Base-by-base conservation (phyloP, 2,329 filamentous ascomycete species). In the Colletotrichum filicis region DNA sequence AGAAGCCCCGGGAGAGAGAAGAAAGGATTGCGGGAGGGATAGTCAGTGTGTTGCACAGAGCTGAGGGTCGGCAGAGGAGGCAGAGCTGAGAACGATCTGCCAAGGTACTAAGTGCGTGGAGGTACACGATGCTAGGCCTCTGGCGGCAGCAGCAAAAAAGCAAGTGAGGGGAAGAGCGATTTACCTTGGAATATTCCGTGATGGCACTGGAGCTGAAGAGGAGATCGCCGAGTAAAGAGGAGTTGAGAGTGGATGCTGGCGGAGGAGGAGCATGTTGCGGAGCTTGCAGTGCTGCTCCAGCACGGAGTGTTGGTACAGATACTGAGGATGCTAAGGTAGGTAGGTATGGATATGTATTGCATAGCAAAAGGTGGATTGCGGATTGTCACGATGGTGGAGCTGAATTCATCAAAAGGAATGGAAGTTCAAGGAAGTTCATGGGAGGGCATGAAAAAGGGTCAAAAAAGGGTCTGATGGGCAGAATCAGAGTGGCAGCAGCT, bases 391-490 rank as follows among this genome's bases (percentile, higher is more conserved):
- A n/a, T 28, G 53, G 68, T 71, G 68, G 64, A 32, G 56, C 57
- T 35, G n/a, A 4, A 53, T 65, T 22, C 16, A 52, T 55, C 6
- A 28, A 42, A 12, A 52, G 42, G 19, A 49, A 49, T 49, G 42
- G 42, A 49, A 49, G 42, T 49, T 19, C 42, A 49, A 49, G 42
- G 42, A 49, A 49, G 42, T 49, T 8, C 42, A 49, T 49, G 42
- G 42, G 42, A 49, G 42, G 42, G 42, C 42, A 49, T 22, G 42
- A 49, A 22, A 49, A 49, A 49, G 42, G 42, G 42, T 22, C 42
- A 42, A 42, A 42, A 68, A 64, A 69, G 52, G 69, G 69, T 58
- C 68, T 68, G 62, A 56, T 46, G n/a, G 42, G 63, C 63, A 67
- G 68, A 67, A 28, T 67, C 58, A 42, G 57, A 24, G 57, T 59